Base-by-base conservation (phyloP, 179 eudicot genomes). In the Beta macrorhiza region DNA sequence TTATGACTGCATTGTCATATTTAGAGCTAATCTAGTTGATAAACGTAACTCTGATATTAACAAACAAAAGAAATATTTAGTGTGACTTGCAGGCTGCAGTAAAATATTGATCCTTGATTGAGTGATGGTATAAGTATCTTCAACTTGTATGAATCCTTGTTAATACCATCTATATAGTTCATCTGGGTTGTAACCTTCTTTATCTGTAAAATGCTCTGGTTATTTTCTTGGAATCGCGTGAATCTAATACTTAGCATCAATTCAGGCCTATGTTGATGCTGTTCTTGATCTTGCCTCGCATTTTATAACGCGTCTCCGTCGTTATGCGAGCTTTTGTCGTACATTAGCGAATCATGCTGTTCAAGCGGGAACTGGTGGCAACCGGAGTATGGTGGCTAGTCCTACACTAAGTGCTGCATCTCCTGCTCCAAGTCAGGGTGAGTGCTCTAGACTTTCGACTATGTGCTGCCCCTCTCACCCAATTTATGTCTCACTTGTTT, bases 271-370 rank as follows among this genome's bases (percentile, higher is more conserved):
- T 88, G 98, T 95, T 88, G 99, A 95, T 88, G 93, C 99, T 57
- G 87, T 95, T 78, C 96, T 95, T 71, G 99, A 95, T 88, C 88
- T 95, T 63, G 98, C 99, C 64, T 95, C 99, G 55, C 99, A 95
- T 86, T 95, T 95, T 84, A 95, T 95, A 82, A 95, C 99, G 61
- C 98, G 99, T 72, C 89, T 95, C 83, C 88, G 99, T 32, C 97
- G 99, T 58, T 95, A 95, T 89, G 99, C 99, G 64, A 95, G 99
- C 85, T 95, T 95, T 85, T 95, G 99, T 80, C 98, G 99, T 55
- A 95, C 98, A 47, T 85, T 95, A 85, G 99, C 99, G 49, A 95
- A 91, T 87, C 97, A 93, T 86, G 98, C 98, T 67, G 95, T 91
- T 85, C 89, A 92, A 78, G 88, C 97, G 53, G 98, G 98, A 82